Percentiles rank a stretch among this genome's conserved stretches.
Evolutionary conservation across 352 stramenopile genomes (phyloP).

Genomic region (Globisporangium polare): DNA sequence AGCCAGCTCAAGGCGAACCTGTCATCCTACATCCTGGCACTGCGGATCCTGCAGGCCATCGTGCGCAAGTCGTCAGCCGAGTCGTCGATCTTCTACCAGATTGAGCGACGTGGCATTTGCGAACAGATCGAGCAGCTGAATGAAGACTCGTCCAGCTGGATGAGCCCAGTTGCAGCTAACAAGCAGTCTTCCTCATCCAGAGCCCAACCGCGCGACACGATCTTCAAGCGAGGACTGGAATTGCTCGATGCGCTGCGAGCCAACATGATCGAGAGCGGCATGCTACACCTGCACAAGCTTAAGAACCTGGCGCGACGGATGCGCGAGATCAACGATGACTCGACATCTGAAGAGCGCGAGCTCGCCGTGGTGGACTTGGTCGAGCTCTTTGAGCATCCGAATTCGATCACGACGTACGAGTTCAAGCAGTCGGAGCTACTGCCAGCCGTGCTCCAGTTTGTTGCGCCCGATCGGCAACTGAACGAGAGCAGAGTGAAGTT

Average conservation of each 20-base stretch:
- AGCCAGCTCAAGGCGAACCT: constrained; percentile 36
- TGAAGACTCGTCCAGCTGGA: constrained; percentile 31
- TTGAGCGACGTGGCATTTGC: constrained; percentile 75
- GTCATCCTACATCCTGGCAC: constrained; percentile 59
- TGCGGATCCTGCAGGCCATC: constrained; percentile 70
- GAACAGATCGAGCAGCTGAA: constrained; percentile 71
- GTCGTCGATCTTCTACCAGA: constrained; percentile 71
- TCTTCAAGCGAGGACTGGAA: constrained; percentile 49
- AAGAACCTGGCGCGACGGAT: constrained; percentile 67
- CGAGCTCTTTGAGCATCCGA: constrained; percentile 70
- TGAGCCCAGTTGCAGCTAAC: constrained; percentile 15
- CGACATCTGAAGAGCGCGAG: constrained; percentile 31
- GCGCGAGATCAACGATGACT: constrained; percentile 29
- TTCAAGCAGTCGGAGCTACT: constrained; percentile 82
- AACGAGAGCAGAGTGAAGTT: constrained; percentile 29
- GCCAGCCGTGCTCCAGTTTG: constrained; percentile 50
- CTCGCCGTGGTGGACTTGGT: constrained; percentile 65
- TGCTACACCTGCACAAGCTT: constrained; percentile 71
- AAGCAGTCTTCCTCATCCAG: constrained; percentile 10
- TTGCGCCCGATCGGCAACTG: constrained; percentile 31
- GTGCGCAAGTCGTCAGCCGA: constrained; percentile 53
- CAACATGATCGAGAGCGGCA: constrained; percentile 73
- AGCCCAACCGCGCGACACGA: constrained; percentile 25
- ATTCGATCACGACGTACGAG: constrained; percentile 79
- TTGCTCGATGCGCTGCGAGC: constrained; percentile 52